Base-by-base conservation (phyloP, 2,329 filamentous ascomycete species). In the Curvularia sp. region DNA sequence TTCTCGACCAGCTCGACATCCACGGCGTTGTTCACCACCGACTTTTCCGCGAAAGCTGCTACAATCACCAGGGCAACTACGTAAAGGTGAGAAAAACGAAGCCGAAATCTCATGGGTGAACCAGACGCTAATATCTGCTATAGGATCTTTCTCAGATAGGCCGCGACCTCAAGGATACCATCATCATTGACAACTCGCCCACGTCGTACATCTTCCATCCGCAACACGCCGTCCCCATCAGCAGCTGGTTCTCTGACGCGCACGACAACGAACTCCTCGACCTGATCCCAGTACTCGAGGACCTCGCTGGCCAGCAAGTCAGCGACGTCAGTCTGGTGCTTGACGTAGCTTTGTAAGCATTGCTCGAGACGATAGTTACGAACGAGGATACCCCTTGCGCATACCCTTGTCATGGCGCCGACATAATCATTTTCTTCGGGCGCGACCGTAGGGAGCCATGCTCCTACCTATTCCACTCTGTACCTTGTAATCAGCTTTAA, bases 201-300 rank as follows among this genome's bases (percentile, higher is more conserved):
- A 99, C 95, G 4, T 98, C 94, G 12, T 99, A 99, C 82, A 98
- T 99, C 72, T 99, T 99, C 85, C 95, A 99, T 77, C 95, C 95
- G 24, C 94, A 99, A 82, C 95, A 99, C 78, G 95, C 95, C 61
- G 94, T 99, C 49, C 95, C 95, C 26, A 99, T 99, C 81, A 97
- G 93, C 86, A 98, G 94, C 84, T 99, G 95, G 95, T 99, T 99
- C 82, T 97, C 93, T 67, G 95, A 99, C 80, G 95, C 95, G 62
- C 95, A 99, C 80, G 95, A 99, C 82, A 99, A 99, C 80, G 95
- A 99, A 84, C 85, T 99, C 62, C 85, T 99, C 73, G 95, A 99
- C 77, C 84, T 99, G 71, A 98, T 99, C 77, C 95, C 95, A 53
- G 95, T 99, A 71, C 92, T 99, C 67, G 95, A 99, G 84, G 95